Base-by-base conservation (phyloP, 768 basidiomycete genomes). In the Rhodotorula toruloides region DNA sequence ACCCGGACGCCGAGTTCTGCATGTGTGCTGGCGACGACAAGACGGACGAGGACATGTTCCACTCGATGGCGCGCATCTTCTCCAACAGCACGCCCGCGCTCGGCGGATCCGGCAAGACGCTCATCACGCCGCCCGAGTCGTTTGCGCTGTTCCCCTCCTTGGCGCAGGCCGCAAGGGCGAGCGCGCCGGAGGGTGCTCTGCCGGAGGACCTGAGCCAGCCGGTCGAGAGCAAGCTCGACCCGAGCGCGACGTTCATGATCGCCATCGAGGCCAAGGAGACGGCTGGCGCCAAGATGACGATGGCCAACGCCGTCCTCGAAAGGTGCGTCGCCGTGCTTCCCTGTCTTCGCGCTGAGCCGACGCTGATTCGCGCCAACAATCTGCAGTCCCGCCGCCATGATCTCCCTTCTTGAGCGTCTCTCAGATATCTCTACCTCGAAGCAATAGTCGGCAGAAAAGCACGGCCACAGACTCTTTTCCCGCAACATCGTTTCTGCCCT, bases 21-120 rank as follows among this genome's bases (percentile, higher is more conserved):
- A 94, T 97, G 81, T 99, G 94, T 76, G 94, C 93, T 2, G 94
- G 94, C 50, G 94, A 99, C 75, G 94, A 99, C 81, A 99, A 97
- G 85, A 73, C 71, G 27, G 72, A 97, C 81, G 94, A 99, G 80
- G 94, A 99, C 81, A 99, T 99, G 94, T 70, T 68, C 62, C 63
- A 67, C 58, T 65, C 68, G 50, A 69, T 67, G 62, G 61, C 65
- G 19, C 65, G 63, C 58, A 48, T 71, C 66, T 65, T 70, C 61
- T 56, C 59, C 62, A 37, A 61, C 64, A 32, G 49, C 22, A 58
- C 60, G 82, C 84, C 71, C 63, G n/a, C n/a, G n/a, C n/a, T n/a
- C n/a, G n/a, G n/a, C n/a, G 75, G 31, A 80, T 87, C 68, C 88
- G 88, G 79, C 77, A 81, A 43, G 74, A 62, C 63, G 50, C 65